phyloP scores from a whole-genome alignment of 345 rosid genomes.

The Anacardium occidentale region DNA sequence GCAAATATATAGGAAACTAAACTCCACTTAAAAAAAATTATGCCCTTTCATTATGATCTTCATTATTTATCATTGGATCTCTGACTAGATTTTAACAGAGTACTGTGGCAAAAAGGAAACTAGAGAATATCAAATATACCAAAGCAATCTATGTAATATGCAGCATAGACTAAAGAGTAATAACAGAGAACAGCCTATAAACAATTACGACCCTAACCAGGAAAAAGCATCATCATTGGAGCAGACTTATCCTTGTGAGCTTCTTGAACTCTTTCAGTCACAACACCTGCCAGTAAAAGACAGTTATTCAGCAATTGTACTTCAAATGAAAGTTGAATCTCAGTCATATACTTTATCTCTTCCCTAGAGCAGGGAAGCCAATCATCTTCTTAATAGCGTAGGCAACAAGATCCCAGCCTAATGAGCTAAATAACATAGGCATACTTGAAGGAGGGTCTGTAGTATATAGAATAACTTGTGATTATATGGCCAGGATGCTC shows the following conservation, averaged over 20 bases:
- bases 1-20: not conserved
- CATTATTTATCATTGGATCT: not conserved
- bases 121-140: too few species aligned
- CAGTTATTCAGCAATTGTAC: conserved; percentile 8
- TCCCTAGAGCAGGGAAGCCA: not conserved
- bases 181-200: not conserved
- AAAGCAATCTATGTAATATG: conserved; percentile 8
- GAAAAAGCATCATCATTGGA: conserved; percentile 94
- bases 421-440: not conserved
- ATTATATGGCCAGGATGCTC: not conserved
- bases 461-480: not conserved
- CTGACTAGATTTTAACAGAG: not conserved
- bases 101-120: too few species aligned
- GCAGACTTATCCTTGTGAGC: conserved; percentile 69
- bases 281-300: conserved; percentile 55
- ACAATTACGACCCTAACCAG: conserved; percentile 47
- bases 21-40: not conserved
- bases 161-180: conserved; percentile 7
- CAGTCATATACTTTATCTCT: not conserved
- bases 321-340: not conserved
- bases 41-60: not conserved
- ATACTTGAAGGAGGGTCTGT: not conserved
- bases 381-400: not conserved
- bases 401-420: not conserved
- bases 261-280: conserved; percentile 82